Evolutionary conservation across 805 yeast genomes (phyloP), one percentile per base, ranked within the genome.

Genomic region (Metschnikowia similis): DNA sequence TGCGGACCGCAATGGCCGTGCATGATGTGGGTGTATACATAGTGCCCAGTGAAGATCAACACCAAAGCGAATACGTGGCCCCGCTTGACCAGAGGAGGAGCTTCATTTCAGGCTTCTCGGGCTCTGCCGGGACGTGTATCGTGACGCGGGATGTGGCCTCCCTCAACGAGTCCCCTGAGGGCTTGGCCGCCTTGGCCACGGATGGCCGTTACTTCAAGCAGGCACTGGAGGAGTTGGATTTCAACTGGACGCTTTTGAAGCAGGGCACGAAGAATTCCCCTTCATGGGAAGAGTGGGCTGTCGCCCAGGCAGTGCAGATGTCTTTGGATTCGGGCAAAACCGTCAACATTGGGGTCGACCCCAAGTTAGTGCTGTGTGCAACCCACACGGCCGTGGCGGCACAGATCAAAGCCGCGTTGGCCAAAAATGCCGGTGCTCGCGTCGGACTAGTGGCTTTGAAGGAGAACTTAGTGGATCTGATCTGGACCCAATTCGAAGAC

Each of bases 121-220:
- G 98, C 0, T 84, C 92, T 44, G 96, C 97, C 2, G 99, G 98
- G 26, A 72, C 89, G 21, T 97, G 96, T 1, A 78, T 94, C n/a
- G 77, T 92, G 16, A 84, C 96, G 30, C 66, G 83, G 53, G 84
- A 80, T 56, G 63, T 79, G 39, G 66, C 71, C 8, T 76, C 77
- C 56, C 69, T 79, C 75, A 79, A 77, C 56, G 72, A 67, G 14
- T 65, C 63, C 16, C 83, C 83, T n/a, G 81, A 79, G 56, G 84
- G 84, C 2, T 58, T 69, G 46, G 79, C 82, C 29, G 80, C 78
- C 1, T 70, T 82, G 53, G 74, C 83, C 0, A 82, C 87, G 5
- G 86, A 82, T 59, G 83, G 84, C 14, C 66, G 86, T 49, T 82
- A 82, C 63, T 82, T 81, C 58, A 74, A 72, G 47, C 86, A 81